Evolutionary conservation across 441 rosid species (phyloP).

Genomic region (Arabidopsis lyrata): DNA sequence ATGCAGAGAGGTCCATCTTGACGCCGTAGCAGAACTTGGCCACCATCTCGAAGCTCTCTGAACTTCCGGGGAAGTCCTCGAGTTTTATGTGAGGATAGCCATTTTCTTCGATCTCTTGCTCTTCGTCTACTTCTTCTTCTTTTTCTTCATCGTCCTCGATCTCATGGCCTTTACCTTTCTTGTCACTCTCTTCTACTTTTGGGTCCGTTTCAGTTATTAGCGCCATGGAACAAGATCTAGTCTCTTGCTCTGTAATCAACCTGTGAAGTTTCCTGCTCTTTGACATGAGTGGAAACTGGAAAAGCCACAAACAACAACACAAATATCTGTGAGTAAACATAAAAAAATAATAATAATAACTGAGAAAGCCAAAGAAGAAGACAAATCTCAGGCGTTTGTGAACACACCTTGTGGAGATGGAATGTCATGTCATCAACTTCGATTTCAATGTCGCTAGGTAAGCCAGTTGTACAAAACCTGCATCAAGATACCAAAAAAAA

Average conservation of each 20-base stretch:
- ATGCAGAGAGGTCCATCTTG: slow-evolving; percentile 63
- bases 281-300: slow-evolving; percentile 82
- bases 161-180: slow-evolving; percentile 38
- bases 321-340: neutral
- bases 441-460: slow-evolving; percentile 75
- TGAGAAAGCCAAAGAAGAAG: neutral
- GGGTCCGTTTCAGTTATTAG: neutral
- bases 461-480: slow-evolving; percentile 79
- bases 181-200: slow-evolving; percentile 25
- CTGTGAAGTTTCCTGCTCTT: slow-evolving; percentile 68
- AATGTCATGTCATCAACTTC: slow-evolving; percentile 74
- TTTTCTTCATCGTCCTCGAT: slow-evolving; percentile 40
- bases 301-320: neutral
- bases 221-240: slow-evolving; percentile 40
- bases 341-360: neutral
- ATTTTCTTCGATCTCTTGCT: slow-evolving; percentile 49
- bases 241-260: slow-evolving; percentile 64
- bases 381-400: slow-evolving; percentile 11
- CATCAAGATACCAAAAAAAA: neutral
- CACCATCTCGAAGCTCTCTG: slow-evolving; percentile 67
- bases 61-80: slow-evolving; percentile 70
- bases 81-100: slow-evolving; percentile 51
- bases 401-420: slow-evolving; percentile 69
- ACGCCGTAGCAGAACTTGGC: slow-evolving; percentile 84
- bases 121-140: slow-evolving; percentile 43